Conservation (phyloP, 306 rosid genomes). For the Cucurbita ficifolia region DNA sequence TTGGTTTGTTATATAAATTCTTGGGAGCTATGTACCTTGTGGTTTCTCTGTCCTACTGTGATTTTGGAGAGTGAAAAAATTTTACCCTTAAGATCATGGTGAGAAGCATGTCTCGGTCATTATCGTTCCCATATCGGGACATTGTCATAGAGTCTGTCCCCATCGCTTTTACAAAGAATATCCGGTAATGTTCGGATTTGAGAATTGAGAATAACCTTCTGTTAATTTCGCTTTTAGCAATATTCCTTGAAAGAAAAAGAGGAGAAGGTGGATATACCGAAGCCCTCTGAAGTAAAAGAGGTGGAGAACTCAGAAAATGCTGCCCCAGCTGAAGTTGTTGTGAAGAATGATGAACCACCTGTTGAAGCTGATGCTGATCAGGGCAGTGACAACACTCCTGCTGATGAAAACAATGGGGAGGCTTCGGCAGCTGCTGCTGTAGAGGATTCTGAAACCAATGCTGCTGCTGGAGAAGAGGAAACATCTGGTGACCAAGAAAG, state of each 20-base stretch:
- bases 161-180: not conserved
- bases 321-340: constrained; percentile 24
- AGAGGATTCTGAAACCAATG: constrained; percentile 17
- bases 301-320: constrained; percentile 31
- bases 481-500: constrained; percentile 43
- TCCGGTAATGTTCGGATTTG: not conserved
- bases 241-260: constrained; percentile 45
- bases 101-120: not conserved
- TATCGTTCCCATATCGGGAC: not conserved
- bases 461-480: constrained; percentile 21
- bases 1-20: not conserved
- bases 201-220: not conserved
- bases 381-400: constrained; percentile 9
- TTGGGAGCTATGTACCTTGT: not conserved
- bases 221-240: constrained; percentile 36
- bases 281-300: constrained; percentile 49
- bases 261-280: constrained; percentile 26
- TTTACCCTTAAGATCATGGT: not conserved
- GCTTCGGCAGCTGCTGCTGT: constrained; percentile 23
- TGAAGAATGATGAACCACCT: constrained; percentile 30
- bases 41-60: not conserved
- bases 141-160: not conserved
- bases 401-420: constrained; percentile 36
- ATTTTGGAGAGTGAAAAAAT: not conserved
- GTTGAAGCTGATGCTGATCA: constrained; percentile 19